Percentiles rank a stretch among this genome's conserved stretches.
Conservation (phyloP, 768 basidiomycete species). For the Russula ochroleuca region DNA sequence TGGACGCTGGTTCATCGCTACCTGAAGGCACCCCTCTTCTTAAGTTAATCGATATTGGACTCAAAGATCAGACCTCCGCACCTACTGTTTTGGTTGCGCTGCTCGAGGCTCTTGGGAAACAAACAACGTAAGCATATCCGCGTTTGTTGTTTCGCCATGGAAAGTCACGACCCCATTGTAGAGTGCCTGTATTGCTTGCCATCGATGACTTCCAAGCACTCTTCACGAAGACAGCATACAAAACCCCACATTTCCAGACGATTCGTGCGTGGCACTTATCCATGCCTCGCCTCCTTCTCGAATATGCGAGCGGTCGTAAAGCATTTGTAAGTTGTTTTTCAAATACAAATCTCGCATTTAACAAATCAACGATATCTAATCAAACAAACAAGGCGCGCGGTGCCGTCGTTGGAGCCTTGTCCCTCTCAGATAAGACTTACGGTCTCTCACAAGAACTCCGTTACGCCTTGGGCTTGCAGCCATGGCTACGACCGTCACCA, state of each 20-base stretch:
- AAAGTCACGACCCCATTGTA: constrained; percentile 32
- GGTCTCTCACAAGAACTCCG: constrained; percentile 58
- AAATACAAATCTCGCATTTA: too few species aligned
- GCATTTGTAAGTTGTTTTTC: constrained; percentile 53
- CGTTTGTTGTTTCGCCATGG: not conserved
- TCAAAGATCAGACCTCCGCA: constrained; percentile 49
- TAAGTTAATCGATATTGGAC: constrained; percentile 55
- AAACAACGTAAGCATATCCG: constrained; percentile 50
- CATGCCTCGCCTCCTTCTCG: constrained; percentile 70
- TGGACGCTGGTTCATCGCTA: constrained; percentile 47
- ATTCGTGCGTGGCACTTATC: constrained; percentile 78
- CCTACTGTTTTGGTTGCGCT: constrained; percentile 55
- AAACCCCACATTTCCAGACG: constrained; percentile 62
- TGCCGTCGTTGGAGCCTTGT: constrained; percentile 67
- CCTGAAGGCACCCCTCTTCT: constrained; percentile 47
- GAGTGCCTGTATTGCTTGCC: constrained; percentile 75
- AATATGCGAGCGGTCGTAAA: constrained; percentile 68
- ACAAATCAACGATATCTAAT: constrained; percentile 4
- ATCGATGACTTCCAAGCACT: constrained; percentile 86
- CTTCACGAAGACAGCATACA: constrained; percentile 64
- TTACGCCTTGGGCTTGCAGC: constrained; percentile 51
- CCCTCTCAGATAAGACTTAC: constrained; percentile 55
- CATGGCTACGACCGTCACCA: constrained; percentile 44
- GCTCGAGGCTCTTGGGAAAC: constrained; percentile 56
- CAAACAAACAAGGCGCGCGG: constrained; percentile 51